Conservation (phyloP, 1,284 basidiomycete species). For the Austroboletus novae-zelandiae region DNA sequence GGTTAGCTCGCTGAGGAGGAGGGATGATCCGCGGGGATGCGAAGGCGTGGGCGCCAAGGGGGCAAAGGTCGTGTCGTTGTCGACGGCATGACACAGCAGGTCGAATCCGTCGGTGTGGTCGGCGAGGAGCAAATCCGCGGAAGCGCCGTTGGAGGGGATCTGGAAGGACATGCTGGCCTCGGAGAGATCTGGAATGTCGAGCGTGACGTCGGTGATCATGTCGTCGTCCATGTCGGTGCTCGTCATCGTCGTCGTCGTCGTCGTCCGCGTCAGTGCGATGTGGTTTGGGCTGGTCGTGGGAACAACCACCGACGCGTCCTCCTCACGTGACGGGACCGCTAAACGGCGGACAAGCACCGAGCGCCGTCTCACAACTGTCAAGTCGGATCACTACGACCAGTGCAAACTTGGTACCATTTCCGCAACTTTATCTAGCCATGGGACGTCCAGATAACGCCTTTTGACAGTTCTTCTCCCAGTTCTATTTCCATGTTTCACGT, state of each 20-base stretch:
- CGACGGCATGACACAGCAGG: slow-evolving; percentile 37
- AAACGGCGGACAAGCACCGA: slow-evolving; percentile 5
- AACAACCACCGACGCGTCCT: slow-evolving; percentile 24
- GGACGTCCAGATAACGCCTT: slow-evolving; percentile 11
- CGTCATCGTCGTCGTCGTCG: slow-evolving; percentile 7
- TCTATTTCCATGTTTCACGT: slow-evolving; percentile 8
- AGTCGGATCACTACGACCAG: slow-evolving; percentile 1
- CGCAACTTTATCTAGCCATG: slow-evolving; percentile 6
- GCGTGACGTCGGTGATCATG: slow-evolving; percentile 40
- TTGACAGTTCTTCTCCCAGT: slow-evolving; percentile 12
- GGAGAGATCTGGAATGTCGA: slow-evolving; percentile 48
- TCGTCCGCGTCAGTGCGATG: neutral
- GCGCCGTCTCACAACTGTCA: neutral
- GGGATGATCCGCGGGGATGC: slow-evolving; percentile 23
- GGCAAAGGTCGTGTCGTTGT: slow-evolving; percentile 33
- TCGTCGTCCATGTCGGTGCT: slow-evolving; percentile 15
- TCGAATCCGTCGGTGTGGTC: slow-evolving; percentile 34
- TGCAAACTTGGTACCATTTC: neutral
- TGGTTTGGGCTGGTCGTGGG: slow-evolving; percentile 17
- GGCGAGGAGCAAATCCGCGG: slow-evolving; percentile 41
- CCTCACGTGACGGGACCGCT: slow-evolving; percentile 23
- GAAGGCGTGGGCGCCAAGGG: slow-evolving; percentile 26
- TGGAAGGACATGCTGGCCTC: slow-evolving; percentile 51
- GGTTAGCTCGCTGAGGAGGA: slow-evolving; percentile 39
- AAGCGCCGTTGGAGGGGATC: slow-evolving; percentile 39